Conservation (phyloP, 192 early-diverging fungal species). For the Mortierella claussenii region DNA sequence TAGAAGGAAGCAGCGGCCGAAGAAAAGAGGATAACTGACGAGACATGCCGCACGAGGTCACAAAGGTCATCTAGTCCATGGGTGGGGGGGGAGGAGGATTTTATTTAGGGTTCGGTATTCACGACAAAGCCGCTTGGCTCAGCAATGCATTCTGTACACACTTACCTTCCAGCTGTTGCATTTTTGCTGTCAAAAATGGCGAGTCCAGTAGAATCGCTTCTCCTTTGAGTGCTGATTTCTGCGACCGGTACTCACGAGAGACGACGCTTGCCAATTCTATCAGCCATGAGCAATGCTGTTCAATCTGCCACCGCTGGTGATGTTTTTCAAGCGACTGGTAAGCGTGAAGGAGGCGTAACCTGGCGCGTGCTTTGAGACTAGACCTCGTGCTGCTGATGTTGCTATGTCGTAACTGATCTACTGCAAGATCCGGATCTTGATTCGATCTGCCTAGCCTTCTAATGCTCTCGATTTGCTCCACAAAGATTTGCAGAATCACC, state of each 20-base stretch:
- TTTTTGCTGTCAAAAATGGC: background rate
- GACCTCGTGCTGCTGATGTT: too few relatives aligned
- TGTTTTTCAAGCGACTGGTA: too few relatives aligned
- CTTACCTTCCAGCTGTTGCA: background rate
- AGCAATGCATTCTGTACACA: background rate
- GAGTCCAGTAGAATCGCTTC: background rate
- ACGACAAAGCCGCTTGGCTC: background rate
- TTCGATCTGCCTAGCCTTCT: too few relatives aligned
- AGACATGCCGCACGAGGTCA: background rate
- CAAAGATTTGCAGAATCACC: background rate
- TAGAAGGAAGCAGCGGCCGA: background rate
- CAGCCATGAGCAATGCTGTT: background rate
- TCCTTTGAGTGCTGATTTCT: background rate
- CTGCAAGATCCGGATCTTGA: too few relatives aligned
- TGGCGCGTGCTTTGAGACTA: background rate
- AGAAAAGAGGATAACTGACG: conserved; percentile 1
- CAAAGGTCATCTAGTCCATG: background rate
- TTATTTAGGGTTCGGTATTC: background rate
- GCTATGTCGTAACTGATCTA: too few relatives aligned
- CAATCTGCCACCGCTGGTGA: background rate
- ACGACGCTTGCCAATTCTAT: background rate
- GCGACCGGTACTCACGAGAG: background rate
- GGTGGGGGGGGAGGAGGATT: background rate
- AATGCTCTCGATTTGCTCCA: background rate
- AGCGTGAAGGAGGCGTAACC: too few relatives aligned